Base-by-base conservation (phyloP, 768 basidiomycete species). In the Tremella yokohamensis region DNA sequence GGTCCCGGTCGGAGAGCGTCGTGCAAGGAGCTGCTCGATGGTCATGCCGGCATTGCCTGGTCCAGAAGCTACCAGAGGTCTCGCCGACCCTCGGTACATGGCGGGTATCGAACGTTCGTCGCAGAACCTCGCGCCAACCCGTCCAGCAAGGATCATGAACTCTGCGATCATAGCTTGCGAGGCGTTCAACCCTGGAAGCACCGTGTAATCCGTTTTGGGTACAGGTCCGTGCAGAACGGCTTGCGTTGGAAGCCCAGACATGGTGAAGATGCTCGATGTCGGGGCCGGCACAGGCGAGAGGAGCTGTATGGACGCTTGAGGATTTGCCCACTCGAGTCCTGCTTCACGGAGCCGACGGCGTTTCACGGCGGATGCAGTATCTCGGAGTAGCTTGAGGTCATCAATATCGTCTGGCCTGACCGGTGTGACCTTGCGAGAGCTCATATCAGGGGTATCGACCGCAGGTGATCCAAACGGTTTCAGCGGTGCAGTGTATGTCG, bases 121-220 rank as follows among this genome's bases (percentile, higher is more conserved):
- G 56, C 83, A 83, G 78, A 89, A 91, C 40, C 78, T 80, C 24
- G 91, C 93, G 0, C 87, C 86, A 0, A 85, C 80, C 1, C 86
- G 84, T 49, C 84, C 85, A 0, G 89, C 90, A 16, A 86, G 69
- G 68, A 90, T 87, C 86, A 92, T 92, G 66, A 82, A 80, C 75
- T 96, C 91, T 0, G 85, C 79, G 11, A 99, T 84, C 52, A 90
- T 67, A 11, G 40, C 20, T 25, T 16, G 16, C 0, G 66, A 57
- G 15, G 48, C 22, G 12, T 11, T 18, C 16, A n/a, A 8, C 15
- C 19, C 26, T 2, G n/a, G 25, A 25, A 8, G 34, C 40, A 63
- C 52, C 1, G 60, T 54, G 44, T 57, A 66, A 45, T 66, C 61
- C 12, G 66, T 37, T 2, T 40, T 2, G 1, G 67, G 64, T n/a